Conservation (phyloP, 192 early-diverging fungal genomes). For the Mortierella hygrophila region DNA sequence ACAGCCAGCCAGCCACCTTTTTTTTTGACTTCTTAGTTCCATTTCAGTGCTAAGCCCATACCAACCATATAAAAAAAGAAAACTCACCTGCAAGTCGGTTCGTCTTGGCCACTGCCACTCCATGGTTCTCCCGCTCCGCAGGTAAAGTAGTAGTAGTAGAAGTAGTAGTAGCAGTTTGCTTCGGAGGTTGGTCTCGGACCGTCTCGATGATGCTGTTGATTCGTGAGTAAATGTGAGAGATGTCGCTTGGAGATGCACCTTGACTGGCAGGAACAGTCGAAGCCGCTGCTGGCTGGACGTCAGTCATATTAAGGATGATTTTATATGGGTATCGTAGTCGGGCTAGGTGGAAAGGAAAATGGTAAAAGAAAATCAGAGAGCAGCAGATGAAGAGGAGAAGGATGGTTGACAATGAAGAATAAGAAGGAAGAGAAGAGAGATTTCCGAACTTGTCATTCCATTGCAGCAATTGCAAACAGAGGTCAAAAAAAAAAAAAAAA, state of each 20-base stretch:
- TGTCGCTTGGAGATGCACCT: slow-evolving; percentile 50
- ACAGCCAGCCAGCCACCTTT: background rate
- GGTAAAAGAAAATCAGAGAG: background rate
- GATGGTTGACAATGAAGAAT: background rate
- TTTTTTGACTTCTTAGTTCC: background rate
- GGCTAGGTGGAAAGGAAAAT: background rate
- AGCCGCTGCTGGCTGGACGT: background rate
- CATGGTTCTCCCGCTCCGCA: background rate
- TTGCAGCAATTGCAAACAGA: background rate
- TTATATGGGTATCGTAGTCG: background rate
- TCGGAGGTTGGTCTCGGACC: slow-evolving; percentile 40
- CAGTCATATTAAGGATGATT: background rate
- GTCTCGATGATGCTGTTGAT: slow-evolving; percentile 57
- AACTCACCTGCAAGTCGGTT: background rate
- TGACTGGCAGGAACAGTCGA: slow-evolving; percentile 2
- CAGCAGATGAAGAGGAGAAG: background rate
- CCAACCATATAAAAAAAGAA: background rate
- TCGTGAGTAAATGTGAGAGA: slow-evolving; percentile 55
- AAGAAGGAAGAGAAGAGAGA: background rate
- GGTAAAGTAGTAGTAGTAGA: too few relatives aligned
- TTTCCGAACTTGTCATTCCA: background rate
- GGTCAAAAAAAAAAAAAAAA: slow-evolving; percentile 10
- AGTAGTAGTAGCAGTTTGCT: background rate
- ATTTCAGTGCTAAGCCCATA: slow-evolving; percentile 1
- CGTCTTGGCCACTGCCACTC: background rate